Conservation (phyloP, 768 basidiomycete genomes). For the Auriculariales sp. region DNA sequence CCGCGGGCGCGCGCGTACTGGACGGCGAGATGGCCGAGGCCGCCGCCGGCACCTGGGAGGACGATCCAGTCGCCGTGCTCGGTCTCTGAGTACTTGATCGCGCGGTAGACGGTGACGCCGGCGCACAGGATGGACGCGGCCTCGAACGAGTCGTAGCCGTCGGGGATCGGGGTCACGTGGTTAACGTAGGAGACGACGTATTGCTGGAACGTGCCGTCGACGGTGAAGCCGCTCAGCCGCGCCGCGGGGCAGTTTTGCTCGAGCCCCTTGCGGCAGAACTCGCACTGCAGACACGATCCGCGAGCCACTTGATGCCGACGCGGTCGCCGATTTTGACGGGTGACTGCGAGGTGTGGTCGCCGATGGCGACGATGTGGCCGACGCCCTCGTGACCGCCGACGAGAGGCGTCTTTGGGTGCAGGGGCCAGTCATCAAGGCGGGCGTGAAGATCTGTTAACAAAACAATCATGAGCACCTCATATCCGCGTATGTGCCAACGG, state of each 20-base stretch:
- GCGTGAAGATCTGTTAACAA: constrained; percentile 46
- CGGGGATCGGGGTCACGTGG: constrained; percentile 70
- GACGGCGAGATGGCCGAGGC: constrained; percentile 71
- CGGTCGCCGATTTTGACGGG: constrained; percentile 63
- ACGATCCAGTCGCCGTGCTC: constrained; percentile 62
- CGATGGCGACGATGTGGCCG: constrained; percentile 70
- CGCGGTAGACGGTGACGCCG: constrained; percentile 76
- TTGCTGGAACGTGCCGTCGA: constrained; percentile 58
- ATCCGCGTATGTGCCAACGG: not conserved
- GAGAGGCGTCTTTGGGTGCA: constrained; percentile 46
- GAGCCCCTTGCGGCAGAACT: constrained; percentile 58
- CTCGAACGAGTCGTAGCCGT: constrained; percentile 31
- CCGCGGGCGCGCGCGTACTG: constrained; percentile 74
- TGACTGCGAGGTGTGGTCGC: constrained; percentile 37
- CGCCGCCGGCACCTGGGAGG: constrained; percentile 66
- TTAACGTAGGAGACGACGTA: constrained; percentile 49
- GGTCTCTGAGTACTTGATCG: constrained; percentile 56
- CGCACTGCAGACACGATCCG: constrained; percentile 51
- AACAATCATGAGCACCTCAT: not conserved
- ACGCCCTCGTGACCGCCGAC: constrained; percentile 82
- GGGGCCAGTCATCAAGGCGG: constrained; percentile 66
- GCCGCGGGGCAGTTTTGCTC: constrained; percentile 57
- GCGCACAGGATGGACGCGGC: constrained; percentile 64
- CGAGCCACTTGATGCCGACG: constrained; percentile 60
- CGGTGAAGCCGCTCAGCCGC: constrained; percentile 52